Conservation (phyloP, 2,329 filamentous ascomycete species). For the Scopulariopsis brevicaulis region DNA sequence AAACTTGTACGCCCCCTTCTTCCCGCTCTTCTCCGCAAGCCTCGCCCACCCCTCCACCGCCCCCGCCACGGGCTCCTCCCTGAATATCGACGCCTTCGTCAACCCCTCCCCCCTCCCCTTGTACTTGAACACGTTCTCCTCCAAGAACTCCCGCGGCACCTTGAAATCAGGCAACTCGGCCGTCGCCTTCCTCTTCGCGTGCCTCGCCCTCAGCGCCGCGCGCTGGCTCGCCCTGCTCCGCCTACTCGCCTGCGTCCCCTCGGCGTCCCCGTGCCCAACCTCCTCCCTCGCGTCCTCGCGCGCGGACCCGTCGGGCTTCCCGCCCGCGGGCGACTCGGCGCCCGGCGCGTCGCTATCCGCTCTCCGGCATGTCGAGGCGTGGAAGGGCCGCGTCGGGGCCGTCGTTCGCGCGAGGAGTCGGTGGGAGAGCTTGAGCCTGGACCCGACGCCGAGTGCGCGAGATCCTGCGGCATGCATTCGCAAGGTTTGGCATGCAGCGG, state of each 20-base stretch:
- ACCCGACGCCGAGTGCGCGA: constrained; percentile 11
- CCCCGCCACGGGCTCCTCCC: neutral
- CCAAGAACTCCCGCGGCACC: constrained; percentile 46
- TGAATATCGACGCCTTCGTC: constrained; percentile 12
- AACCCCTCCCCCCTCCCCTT: neutral
- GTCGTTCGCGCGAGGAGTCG: neutral
- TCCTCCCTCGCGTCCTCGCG: constrained; percentile 2
- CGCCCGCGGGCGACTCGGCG: constrained; percentile 8
- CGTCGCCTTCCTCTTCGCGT: constrained; percentile 19
- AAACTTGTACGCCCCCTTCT: neutral
- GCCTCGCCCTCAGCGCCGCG: constrained; percentile 18
- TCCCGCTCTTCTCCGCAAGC: neutral
- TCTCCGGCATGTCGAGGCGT: constrained; percentile 6
- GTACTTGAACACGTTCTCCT: constrained; percentile 28
- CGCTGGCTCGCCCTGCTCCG: constrained; percentile 7
- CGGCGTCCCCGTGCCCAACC: neutral
- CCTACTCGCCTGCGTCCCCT: constrained; percentile 1
- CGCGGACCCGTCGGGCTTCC: constrained; percentile 8
- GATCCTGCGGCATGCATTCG: constrained; percentile 15
- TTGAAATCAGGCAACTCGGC: constrained; percentile 36
- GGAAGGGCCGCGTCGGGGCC: constrained; percentile 9
- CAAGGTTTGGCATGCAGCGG: constrained; percentile 6
- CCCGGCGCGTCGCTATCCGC: constrained; percentile 6
- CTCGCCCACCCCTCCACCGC: constrained; percentile 1
- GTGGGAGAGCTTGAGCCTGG: constrained; percentile 7